phyloP scores from a whole-genome alignment of 495 filamentous ascomycete genomes.

The Pyronema omphalodes region DNA sequence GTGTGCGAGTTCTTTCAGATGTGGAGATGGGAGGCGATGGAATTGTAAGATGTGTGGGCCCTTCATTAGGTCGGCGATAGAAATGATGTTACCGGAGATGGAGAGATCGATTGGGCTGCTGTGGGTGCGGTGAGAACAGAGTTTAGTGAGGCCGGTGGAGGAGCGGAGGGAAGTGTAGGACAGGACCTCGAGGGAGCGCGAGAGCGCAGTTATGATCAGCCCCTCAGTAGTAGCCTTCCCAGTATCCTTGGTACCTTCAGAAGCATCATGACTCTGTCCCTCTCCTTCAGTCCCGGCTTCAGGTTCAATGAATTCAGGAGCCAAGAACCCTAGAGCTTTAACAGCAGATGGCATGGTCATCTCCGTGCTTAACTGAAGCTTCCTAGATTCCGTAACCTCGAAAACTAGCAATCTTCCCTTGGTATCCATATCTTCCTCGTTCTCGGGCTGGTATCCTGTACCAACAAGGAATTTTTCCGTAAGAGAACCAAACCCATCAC shows the following conservation, averaged over 20 bases:
- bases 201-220: not conserved
- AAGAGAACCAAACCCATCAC: slow-evolving; percentile 37
- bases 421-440: slow-evolving; percentile 24
- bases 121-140: slow-evolving; percentile 58
- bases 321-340: slow-evolving; percentile 35
- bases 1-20: slow-evolving; percentile 52
- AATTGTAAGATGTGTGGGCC: slow-evolving; percentile 48
- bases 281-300: slow-evolving; percentile 23
- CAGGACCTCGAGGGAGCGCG: slow-evolving; percentile 26
- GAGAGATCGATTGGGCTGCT: slow-evolving; percentile 75
- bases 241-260: slow-evolving; percentile 65
- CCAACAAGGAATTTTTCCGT: slow-evolving; percentile 78
- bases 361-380: slow-evolving; percentile 47
- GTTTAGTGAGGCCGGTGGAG: slow-evolving; percentile 36
- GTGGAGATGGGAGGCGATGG: slow-evolving; percentile 47
- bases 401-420: slow-evolving; percentile 69
- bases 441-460: slow-evolving; percentile 53
- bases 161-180: slow-evolving; percentile 23
- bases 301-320: no score
- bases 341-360: slow-evolving; percentile 55
- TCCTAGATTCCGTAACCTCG: slow-evolving; percentile 55
- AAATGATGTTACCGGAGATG: slow-evolving; percentile 50
- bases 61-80: slow-evolving; percentile 92
- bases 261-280: slow-evolving; percentile 60
- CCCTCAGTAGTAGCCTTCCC: slow-evolving; percentile 29